Base-by-base conservation (phyloP, 495 filamentous ascomycete genomes). In the Penicillium parvum region DNA sequence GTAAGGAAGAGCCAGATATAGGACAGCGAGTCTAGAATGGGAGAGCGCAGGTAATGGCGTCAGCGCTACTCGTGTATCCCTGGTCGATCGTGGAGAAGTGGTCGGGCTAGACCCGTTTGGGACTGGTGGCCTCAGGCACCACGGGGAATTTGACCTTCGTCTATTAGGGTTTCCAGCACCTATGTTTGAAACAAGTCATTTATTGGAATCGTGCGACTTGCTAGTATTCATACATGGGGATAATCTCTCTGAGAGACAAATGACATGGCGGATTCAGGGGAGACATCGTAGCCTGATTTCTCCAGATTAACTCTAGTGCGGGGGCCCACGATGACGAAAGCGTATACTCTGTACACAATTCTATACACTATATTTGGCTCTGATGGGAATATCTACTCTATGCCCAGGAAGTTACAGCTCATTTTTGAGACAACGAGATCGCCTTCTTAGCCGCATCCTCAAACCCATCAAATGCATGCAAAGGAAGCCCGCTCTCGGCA, bases 401-500 rank as follows among this genome's bases (percentile, higher is more conserved):
- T 26, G 11, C n/a, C n/a, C n/a, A n/a, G n/a, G n/a, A n/a, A n/a
- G n/a, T n/a, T n/a, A n/a, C n/a, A n/a, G 29, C 15, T 12, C 11
- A 22, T 7, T 8, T 22, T 16, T 41, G 26, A 7, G 84, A 79
- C 42, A 92, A 58, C 52, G 82, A 74, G 30, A 90, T 82, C 3
- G 80, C 85, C 65, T 89, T 88, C 52, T 65, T 68, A 3, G 84
- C 85, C 5, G 87, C 89, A 55, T 83, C 82, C 45, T 88, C 85
- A 57, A 95, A 89, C 33, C 84, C 83, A 55, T 90, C 86, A 66
- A 85, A 90, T 0, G 85, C 84, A 59, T 82, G 79, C 40, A 94
- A 62, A 22, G 76, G 75, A 47, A 90, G 66, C 4, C 85, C 83
- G 59, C 84, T 88, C 43, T 87, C 78, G 1, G 76, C 75, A 57